phyloP scores from a whole-genome alignment of 495 filamentous ascomycete genomes.

The Cairneyella variabilis region DNA sequence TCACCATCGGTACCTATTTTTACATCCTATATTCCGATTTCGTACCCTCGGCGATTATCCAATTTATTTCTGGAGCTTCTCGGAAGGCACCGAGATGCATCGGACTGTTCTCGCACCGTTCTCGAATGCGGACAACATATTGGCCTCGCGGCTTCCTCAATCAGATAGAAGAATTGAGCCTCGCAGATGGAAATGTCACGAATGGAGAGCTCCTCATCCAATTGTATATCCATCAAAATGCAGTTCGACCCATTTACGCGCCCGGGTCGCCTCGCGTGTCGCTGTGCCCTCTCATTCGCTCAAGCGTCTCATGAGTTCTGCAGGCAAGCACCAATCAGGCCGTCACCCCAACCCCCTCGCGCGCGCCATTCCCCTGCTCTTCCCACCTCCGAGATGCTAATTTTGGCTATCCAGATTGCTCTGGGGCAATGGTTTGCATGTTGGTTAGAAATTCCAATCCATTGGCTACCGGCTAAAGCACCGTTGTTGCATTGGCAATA shows the following conservation, averaged over 20 bases:
- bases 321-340: conserved; percentile 5
- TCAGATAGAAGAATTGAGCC: neutral
- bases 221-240: neutral
- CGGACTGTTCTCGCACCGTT: too few relatives aligned
- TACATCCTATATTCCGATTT: too few relatives aligned
- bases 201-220: neutral
- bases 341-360: conserved; percentile 2
- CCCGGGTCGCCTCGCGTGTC: conserved; percentile 4
- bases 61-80: too few relatives aligned
- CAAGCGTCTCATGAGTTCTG: neutral
- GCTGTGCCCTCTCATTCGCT: conserved; percentile 3
- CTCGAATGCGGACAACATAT: too few relatives aligned
- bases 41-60: too few relatives aligned
- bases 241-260: conserved; percentile 2
- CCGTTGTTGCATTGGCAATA: conserved; percentile 4
- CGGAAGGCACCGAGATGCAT: too few relatives aligned
- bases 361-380: conserved; percentile 10
- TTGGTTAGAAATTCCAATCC: neutral
- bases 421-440: conserved; percentile 14
- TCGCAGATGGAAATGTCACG: neutral
- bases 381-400: conserved; percentile 4
- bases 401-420: conserved; percentile 19
- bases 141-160: too few relatives aligned
- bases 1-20: too few relatives aligned
- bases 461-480: conserved; percentile 17